These are phyloP conservation scores for Yarrowia sp. DNA, from an alignment of 805 yeast genomes.

Conservation along the genomic window DNA sequence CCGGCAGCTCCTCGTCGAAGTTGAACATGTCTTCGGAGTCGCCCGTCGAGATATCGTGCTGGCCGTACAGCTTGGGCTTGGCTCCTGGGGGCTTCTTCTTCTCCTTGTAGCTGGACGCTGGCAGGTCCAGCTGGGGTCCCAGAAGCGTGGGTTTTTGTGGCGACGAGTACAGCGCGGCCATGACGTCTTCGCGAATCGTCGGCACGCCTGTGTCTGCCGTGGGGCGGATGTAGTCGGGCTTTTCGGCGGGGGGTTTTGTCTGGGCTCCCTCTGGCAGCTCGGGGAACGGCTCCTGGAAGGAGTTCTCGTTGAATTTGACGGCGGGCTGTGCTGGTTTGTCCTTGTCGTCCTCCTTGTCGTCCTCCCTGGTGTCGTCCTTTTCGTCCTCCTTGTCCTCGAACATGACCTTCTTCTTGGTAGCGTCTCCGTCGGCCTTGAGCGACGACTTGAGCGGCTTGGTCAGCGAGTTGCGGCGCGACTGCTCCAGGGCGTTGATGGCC, in stretches of 20 bases:
- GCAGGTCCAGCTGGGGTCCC: slow-evolving; percentile 17
- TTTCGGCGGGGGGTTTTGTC: not conserved
- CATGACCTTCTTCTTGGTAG: slow-evolving; percentile 21
- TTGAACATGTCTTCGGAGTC: slow-evolving; percentile 32
- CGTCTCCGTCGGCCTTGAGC: slow-evolving; percentile 18
- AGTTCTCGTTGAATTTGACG: not conserved
- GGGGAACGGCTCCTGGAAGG: slow-evolving; percentile 11
- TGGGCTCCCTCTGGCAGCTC: slow-evolving; percentile 2
- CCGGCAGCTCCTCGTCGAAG: slow-evolving; percentile 32
- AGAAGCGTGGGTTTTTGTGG: slow-evolving; percentile 15
- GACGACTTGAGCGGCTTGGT: slow-evolving; percentile 21
- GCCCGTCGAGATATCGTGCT: not conserved
- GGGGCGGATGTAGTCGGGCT: not conserved
- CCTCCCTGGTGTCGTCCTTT: not conserved
- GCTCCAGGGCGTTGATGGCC: slow-evolving; percentile 8
- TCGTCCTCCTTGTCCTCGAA: not conserved
- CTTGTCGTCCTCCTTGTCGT: not conserved
- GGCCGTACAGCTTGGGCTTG: slow-evolving; percentile 17
- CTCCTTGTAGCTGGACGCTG: slow-evolving; percentile 18
- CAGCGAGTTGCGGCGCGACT: slow-evolving; percentile 19
- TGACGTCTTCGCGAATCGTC: not conserved
- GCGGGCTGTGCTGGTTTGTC: not conserved
- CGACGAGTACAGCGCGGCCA: slow-evolving; percentile 10
- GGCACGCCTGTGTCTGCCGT: slow-evolving; percentile 15
- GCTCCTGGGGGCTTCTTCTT: not conserved